A percentile compares a stretch with the other conserved stretches of the same genome.
These are phyloP conservation scores for Neonectria punicea DNA, from an alignment of 2,329 filamentous ascomycete genomes.

Conservation along the genomic window DNA sequence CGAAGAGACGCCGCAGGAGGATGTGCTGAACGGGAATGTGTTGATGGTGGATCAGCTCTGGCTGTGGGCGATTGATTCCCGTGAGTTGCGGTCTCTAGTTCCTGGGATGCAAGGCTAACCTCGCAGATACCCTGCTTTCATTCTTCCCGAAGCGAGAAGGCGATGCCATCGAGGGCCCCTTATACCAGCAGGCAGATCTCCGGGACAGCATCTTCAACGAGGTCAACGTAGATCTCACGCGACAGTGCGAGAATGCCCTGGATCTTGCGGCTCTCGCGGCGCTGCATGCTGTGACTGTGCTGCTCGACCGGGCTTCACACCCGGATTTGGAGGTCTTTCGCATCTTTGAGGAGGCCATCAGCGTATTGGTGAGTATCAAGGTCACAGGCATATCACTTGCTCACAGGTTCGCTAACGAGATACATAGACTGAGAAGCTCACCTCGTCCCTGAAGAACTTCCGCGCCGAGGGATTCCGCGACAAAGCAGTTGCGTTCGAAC, in stretches of 20 bases:
- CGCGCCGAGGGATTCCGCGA: conserved; percentile 66
- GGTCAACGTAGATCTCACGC: conserved; percentile 71
- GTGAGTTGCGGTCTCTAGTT: conserved; percentile 46
- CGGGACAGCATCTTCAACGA: conserved; percentile 74
- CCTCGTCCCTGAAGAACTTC: conserved; percentile 69
- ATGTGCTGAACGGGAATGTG: conserved; percentile 64
- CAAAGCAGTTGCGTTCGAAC: conserved; percentile 53
- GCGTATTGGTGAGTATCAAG: conserved; percentile 60
- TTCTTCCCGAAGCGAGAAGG: conserved; percentile 68
- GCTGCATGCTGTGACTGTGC: conserved; percentile 69
- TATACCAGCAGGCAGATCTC: conserved; percentile 70
- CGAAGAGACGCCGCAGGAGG: conserved; percentile 50
- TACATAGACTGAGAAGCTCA: conserved; percentile 69
- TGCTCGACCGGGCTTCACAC: conserved; percentile 68
- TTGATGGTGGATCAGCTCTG: conserved; percentile 76
- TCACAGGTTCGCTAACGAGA: not conserved
- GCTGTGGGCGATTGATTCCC: conserved; percentile 67
- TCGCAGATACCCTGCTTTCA: conserved; percentile 59
- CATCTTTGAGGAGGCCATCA: conserved; percentile 74
- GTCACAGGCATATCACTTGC: rapidly evolving
- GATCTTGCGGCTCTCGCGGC: conserved; percentile 72
- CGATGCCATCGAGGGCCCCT: conserved; percentile 62
- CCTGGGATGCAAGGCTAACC: not conserved
- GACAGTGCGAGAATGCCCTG: conserved; percentile 69
- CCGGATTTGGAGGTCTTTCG: conserved; percentile 71